Percentiles rank a stretch among this genome's conserved stretches.
Conservation (phyloP, 192 early-diverging fungal genomes). For the Oehlia diaphana region DNA sequence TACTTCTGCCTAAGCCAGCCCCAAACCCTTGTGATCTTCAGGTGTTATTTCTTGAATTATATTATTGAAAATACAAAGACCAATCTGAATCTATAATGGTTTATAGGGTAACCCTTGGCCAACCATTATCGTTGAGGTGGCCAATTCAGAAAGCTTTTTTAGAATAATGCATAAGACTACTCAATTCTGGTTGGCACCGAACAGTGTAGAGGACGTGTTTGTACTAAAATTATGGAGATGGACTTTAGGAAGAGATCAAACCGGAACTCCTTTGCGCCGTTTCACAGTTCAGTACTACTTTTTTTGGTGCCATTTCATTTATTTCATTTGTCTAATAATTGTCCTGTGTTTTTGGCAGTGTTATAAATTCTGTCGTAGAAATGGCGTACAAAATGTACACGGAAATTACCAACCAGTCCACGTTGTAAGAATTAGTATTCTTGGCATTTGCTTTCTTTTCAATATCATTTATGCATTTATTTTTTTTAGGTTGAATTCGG, state of each 20-base stretch:
- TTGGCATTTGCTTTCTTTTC: neutral
- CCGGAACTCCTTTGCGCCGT: neutral
- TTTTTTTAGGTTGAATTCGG: conserved; percentile 19
- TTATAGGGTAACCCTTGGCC: conserved; percentile 21
- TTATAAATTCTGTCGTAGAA: conserved; percentile 23
- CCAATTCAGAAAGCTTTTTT: conserved; percentile 2
- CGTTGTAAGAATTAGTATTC: conserved; percentile 6
- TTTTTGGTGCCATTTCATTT: conserved; percentile 14
- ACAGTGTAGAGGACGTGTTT: conserved; percentile 7
- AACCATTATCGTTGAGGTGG: neutral
- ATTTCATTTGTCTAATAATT: conserved; percentile 14
- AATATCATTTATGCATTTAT: no score
- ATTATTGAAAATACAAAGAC: neutral
- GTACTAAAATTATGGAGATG: conserved; percentile 15
- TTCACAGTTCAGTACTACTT: conserved; percentile 2
- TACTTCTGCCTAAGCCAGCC: conserved; percentile 8
- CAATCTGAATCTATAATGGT: conserved; percentile 6
- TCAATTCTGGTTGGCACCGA: conserved; percentile 17
- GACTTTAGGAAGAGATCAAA: neutral
- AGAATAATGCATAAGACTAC: conserved; percentile 17
- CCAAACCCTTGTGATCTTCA: neutral
- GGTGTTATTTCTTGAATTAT: conserved; percentile 19
- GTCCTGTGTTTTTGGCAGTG: conserved; percentile 18
- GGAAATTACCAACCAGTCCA: conserved; percentile 1
- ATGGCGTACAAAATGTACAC: neutral